Conservation (phyloP, 352 stramenopile genomes). For the Globisporangium camurandrum region DNA sequence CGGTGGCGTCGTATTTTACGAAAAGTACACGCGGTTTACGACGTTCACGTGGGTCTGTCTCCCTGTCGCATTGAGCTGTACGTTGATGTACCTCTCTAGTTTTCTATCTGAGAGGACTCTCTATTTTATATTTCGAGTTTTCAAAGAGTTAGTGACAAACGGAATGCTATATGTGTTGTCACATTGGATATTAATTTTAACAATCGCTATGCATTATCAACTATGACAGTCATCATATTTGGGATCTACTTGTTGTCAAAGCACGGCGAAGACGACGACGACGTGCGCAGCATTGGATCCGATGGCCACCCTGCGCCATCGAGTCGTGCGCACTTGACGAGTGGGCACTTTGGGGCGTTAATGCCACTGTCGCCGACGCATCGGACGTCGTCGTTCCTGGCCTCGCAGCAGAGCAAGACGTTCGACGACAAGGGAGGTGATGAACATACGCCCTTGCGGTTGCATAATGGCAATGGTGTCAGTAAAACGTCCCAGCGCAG, state of each 20-base stretch:
- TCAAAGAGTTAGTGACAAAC: no score
- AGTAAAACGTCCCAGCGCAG: neutral
- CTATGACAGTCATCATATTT: slow-evolving; percentile 74
- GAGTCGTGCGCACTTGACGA: slow-evolving; percentile 42
- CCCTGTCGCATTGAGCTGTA: slow-evolving; percentile 69
- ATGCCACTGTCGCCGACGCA: slow-evolving; percentile 72
- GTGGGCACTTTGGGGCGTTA: slow-evolving; percentile 66
- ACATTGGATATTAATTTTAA: no score
- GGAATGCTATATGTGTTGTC: no score
- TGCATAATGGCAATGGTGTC: slow-evolving; percentile 1
- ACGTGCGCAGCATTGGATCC: slow-evolving; percentile 16
- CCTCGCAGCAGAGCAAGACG: slow-evolving; percentile 28
- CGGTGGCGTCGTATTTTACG: slow-evolving; percentile 78
- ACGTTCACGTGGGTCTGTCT: slow-evolving; percentile 78
- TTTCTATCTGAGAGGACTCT: neutral
- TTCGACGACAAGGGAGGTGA: slow-evolving; percentile 35
- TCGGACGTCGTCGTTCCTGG: slow-evolving; percentile 26
- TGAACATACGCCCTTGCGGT: slow-evolving; percentile 30
- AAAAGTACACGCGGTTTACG: slow-evolving; percentile 76
- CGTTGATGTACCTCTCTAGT: slow-evolving; percentile 8
- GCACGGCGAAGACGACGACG: slow-evolving; percentile 47
- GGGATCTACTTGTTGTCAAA: slow-evolving; percentile 82
- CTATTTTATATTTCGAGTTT: no score
- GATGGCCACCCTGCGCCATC: slow-evolving; percentile 16
- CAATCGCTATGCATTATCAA: no score